These are phyloP conservation scores for Euryodendron excelsum DNA, from an alignment of 148 eudicot species.

Conservation along the genomic window DNA sequence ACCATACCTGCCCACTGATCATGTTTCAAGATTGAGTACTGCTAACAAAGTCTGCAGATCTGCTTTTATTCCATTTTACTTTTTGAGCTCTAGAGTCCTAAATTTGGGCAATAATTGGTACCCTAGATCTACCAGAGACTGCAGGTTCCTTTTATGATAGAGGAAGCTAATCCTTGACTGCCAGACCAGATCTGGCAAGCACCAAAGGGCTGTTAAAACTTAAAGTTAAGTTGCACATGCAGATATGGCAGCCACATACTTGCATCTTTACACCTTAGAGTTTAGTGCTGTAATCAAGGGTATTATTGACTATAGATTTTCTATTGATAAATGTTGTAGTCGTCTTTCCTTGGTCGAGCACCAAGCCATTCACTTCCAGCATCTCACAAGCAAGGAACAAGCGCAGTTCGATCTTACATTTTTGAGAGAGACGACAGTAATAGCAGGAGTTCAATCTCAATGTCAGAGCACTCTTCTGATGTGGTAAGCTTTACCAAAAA, in stretches of 20 bases:
- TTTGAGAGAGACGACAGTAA: slow-evolving; percentile 96
- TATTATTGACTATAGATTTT: not conserved
- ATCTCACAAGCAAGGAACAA: slow-evolving; percentile 48
- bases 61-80: not conserved
- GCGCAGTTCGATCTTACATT: slow-evolving; percentile 52
- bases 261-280: not conserved
- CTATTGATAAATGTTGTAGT: slow-evolving; percentile 39
- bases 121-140: not conserved
- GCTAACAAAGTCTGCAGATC: too few relatives aligned
- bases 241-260: not conserved
- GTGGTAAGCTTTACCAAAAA: slow-evolving; percentile 36
- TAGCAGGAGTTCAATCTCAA: slow-evolving; percentile 62
- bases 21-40: too few relatives aligned
- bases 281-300: slow-evolving; percentile 3
- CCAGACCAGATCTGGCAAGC: not conserved
- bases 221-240: not conserved
- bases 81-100: not conserved
- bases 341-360: slow-evolving; percentile 76
- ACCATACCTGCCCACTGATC: not conserved
- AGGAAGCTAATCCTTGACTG: not conserved
- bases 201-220: not conserved
- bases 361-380: slow-evolving; percentile 54
- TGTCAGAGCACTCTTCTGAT: slow-evolving; percentile 60
- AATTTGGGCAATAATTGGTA: not conserved
- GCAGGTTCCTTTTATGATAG: not conserved